Conservation (phyloP, 2,329 filamentous ascomycete genomes). For the Apiospora arundinis region DNA sequence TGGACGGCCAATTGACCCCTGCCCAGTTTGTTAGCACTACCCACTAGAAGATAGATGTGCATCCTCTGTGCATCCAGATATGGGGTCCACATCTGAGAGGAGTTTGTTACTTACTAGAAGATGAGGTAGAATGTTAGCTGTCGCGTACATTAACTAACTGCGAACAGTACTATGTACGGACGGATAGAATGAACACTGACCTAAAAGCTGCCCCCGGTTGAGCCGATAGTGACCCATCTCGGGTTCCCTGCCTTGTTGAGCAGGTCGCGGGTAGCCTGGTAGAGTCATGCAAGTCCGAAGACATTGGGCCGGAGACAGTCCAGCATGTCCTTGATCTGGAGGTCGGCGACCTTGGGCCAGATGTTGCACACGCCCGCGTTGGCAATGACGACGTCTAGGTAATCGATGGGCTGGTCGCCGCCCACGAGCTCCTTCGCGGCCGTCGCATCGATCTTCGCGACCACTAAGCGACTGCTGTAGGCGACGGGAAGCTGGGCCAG, state of each 20-base stretch:
- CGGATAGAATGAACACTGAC: too few relatives aligned
- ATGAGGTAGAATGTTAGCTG: too few relatives aligned
- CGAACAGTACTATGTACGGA: too few relatives aligned
- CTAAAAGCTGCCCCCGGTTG: background rate
- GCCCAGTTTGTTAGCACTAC: too few relatives aligned
- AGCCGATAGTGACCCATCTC: constrained; percentile 35
- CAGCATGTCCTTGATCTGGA: constrained; percentile 44
- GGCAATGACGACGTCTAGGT: constrained; percentile 3
- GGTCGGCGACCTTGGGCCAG: constrained; percentile 15
- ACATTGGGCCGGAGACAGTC: constrained; percentile 51
- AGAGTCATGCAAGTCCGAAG: constrained; percentile 48
- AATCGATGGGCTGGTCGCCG: background rate
- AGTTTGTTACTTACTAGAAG: too few relatives aligned
- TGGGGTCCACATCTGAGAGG: too few relatives aligned
- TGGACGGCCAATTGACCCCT: constrained; percentile 33
- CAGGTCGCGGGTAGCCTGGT: constrained; percentile 50
- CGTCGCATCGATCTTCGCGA: constrained; percentile 15
- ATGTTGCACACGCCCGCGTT: background rate
- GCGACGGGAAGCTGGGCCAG: background rate
- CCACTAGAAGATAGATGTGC: too few relatives aligned
- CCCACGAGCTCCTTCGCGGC: background rate
- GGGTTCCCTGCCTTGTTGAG: constrained; percentile 42
- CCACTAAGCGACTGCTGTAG: background rate
- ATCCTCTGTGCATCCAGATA: too few relatives aligned
- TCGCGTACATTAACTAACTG: too few relatives aligned